Evolutionary conservation across 345 rosid genomes (phyloP).

Genomic region (Stellera chamaejasme): DNA sequence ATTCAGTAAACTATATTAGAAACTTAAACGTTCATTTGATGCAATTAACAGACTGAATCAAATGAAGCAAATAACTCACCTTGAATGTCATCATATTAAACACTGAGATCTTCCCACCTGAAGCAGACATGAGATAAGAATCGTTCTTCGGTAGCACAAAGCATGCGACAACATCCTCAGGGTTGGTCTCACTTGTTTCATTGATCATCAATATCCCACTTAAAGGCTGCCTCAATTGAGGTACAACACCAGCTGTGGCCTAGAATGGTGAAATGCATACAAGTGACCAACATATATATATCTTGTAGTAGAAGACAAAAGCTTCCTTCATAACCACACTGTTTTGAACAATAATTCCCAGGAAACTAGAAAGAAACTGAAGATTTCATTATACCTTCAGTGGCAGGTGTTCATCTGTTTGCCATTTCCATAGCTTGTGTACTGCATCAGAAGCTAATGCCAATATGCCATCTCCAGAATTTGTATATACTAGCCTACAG

Average conservation of each 20-base stretch:
- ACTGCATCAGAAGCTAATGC: slow-evolving; percentile 51
- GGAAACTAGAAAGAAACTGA: slow-evolving; percentile 6
- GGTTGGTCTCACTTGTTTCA: slow-evolving; percentile 52
- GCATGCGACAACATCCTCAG: slow-evolving; percentile 22
- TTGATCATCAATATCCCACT: slow-evolving; percentile 72
- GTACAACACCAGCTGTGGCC: slow-evolving; percentile 61
- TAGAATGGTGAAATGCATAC: slow-evolving; percentile 14
- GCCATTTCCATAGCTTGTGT: slow-evolving; percentile 77
- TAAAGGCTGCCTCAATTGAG: slow-evolving; percentile 75
- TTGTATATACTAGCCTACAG: slow-evolving; percentile 43
- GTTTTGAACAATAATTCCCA: background rate
- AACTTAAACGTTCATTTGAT: background rate
- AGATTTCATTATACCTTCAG: slow-evolving; percentile 34
- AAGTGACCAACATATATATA: background rate
- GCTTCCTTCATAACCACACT: background rate
- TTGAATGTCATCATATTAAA: slow-evolving; percentile 31
- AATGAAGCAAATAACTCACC: slow-evolving; percentile 17
- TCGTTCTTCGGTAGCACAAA: slow-evolving; percentile 35
- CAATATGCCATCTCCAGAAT: slow-evolving; percentile 49
- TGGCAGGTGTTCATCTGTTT: slow-evolving; percentile 45
- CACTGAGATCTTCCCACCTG: slow-evolving; percentile 35
- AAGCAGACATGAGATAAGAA: slow-evolving; percentile 36
- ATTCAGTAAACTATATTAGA: background rate
- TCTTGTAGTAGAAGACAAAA: slow-evolving; percentile 6
- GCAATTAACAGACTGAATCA: slow-evolving; percentile 1